These are phyloP conservation scores for Serendipita sp. DNA, from an alignment of 768 basidiomycete species.

Conservation along the genomic window DNA sequence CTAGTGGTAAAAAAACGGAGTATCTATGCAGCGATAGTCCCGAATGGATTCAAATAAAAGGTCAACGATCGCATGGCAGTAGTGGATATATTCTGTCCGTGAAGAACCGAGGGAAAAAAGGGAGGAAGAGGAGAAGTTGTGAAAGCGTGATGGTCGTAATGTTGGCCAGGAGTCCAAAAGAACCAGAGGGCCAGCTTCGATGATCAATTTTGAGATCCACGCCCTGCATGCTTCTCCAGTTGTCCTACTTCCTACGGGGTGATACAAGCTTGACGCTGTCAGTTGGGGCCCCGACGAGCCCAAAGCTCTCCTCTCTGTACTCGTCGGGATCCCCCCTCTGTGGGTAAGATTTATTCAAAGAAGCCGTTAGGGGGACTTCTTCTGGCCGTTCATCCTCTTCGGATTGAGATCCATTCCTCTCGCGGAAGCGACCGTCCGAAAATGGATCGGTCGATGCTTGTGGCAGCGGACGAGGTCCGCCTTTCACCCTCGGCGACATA, in stretches of 20 bases:
- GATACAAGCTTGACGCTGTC: neutral
- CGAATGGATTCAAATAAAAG: too few relatives aligned
- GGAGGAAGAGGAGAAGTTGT: too few relatives aligned
- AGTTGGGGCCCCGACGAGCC: neutral
- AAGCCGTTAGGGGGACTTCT: slow-evolving; percentile 2
- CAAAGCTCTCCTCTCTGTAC: neutral
- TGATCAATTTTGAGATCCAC: too few relatives aligned
- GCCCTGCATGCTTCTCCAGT: too few relatives aligned
- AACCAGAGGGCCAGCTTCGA: too few relatives aligned
- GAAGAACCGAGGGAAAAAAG: too few relatives aligned
- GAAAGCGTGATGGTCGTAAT: too few relatives aligned
- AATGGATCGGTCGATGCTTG: neutral
- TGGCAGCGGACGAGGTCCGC: neutral
- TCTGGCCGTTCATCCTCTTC: neutral
- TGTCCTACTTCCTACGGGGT: neutral
- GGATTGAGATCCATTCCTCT: neutral
- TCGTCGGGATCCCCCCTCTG: neutral
- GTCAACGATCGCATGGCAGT: too few relatives aligned
- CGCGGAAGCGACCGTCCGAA: neutral
- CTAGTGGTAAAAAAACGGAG: too few relatives aligned
- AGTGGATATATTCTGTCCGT: too few relatives aligned
- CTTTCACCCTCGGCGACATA: neutral
- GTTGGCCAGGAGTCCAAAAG: too few relatives aligned
- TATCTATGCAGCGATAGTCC: too few relatives aligned
- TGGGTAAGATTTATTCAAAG: neutral